These are phyloP conservation scores for Aspergillus oerlinghausenensis DNA, from an alignment of 2,329 filamentous ascomycete genomes.

Conservation along the genomic window DNA sequence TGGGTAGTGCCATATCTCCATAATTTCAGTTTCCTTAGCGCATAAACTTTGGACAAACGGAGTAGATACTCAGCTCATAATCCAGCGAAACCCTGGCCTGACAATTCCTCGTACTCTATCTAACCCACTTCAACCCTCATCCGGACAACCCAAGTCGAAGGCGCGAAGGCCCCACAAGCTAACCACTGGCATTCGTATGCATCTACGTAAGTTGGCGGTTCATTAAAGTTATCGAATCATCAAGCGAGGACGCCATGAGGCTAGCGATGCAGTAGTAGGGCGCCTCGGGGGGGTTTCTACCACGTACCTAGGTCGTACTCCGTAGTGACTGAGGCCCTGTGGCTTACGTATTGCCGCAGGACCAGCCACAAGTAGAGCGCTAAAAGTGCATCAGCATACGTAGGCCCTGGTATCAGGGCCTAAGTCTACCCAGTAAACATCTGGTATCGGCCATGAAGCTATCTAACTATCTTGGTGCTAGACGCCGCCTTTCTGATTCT, in stretches of 20 bases:
- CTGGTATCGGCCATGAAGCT: neutral
- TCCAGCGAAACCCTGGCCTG: neutral
- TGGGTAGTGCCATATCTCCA: neutral
- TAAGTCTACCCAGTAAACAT: too few relatives aligned
- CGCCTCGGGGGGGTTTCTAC: neutral
- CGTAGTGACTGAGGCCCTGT: slow-evolving; percentile 1
- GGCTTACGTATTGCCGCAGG: slow-evolving; percentile 6
- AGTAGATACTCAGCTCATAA: neutral
- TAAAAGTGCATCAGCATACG: neutral
- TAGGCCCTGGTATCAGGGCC: neutral
- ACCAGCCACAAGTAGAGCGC: slow-evolving; percentile 1
- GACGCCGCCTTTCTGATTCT: neutral
- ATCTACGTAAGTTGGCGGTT: slow-evolving; percentile 16
- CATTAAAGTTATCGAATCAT: slow-evolving; percentile 5
- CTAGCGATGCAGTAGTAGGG: neutral
- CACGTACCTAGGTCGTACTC: too few relatives aligned
- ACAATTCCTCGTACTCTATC: neutral
- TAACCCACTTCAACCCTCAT: neutral
- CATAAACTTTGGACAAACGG: neutral
- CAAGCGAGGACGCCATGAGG: neutral
- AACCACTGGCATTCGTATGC: slow-evolving; percentile 18
- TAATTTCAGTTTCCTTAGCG: neutral
- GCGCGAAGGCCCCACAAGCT: slow-evolving; percentile 5
- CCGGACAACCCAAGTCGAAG: slow-evolving; percentile 2
- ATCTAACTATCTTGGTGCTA: neutral